phyloP scores from a whole-genome alignment of 805 yeast species.

The Saturnispora hagleri region DNA sequence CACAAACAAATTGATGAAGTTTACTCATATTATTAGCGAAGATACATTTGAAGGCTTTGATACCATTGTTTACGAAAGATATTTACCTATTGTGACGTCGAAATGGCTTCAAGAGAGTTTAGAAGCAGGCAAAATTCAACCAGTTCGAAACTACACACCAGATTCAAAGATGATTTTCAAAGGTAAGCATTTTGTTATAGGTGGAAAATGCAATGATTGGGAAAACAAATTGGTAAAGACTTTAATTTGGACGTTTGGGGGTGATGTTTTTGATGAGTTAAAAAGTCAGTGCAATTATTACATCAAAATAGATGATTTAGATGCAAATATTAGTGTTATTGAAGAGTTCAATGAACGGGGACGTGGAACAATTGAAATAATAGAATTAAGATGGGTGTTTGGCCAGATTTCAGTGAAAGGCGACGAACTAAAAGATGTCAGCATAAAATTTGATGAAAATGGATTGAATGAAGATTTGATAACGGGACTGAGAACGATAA shows the following conservation, averaged over 20 bases:
- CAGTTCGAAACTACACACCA: constrained; percentile 59
- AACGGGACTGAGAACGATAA: background rate
- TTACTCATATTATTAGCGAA: constrained; percentile 44
- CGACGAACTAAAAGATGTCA: background rate
- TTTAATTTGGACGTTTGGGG: constrained; percentile 70
- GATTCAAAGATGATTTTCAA: constrained; percentile 59
- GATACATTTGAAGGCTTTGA: constrained; percentile 37
- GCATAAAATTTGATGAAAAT: background rate
- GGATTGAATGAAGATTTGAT: background rate
- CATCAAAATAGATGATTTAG: constrained; percentile 40
- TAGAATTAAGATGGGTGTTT: constrained; percentile 67
- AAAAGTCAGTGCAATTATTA: constrained; percentile 74
- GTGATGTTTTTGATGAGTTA: constrained; percentile 52
- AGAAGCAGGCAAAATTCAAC: constrained; percentile 32
- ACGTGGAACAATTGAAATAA: constrained; percentile 42
- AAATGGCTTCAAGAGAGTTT: constrained; percentile 51
- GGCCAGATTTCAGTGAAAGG: constrained; percentile 31
- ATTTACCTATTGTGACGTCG: constrained; percentile 59
- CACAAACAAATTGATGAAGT: constrained; percentile 11
- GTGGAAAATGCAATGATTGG: constrained; percentile 14
- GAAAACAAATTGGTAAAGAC: constrained; percentile 34
- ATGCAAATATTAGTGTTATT: constrained; percentile 35
- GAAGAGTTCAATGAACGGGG: constrained; percentile 23
- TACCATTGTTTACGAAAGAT: constrained; percentile 34
- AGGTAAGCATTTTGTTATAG: constrained; percentile 49